Base-by-base conservation (phyloP, 2,329 filamentous ascomycete species). In the Epichloe uncinata region DNA sequence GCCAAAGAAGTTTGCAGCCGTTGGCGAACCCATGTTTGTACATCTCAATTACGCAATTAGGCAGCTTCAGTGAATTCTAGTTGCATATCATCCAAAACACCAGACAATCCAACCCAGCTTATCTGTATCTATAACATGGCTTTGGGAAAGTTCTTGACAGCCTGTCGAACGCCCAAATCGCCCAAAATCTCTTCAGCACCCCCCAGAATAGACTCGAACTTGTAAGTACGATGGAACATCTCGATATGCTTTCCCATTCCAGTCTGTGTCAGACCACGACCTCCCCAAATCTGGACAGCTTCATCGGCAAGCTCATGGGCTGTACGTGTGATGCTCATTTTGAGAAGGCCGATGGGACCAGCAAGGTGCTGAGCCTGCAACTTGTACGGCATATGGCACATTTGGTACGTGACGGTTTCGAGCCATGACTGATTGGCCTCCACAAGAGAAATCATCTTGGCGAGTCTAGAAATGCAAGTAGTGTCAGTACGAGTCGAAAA, bases 401-500 rank as follows among this genome's bases (percentile, higher is more conserved):
- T 94, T 63, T 94, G 87, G 71, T 88, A 87, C 18, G 87, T 88
- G 61, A 93, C 82, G 41, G 78, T 80, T 66, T 94, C 87, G 45
- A 93, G 77, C 86, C 86, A 94, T 18, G 87, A 78, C 66, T 94
- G 87, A 67, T 85, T 84, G n/a, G 85, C 75, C 66, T 95, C 87
- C 56, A 81, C 78, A 46, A 85, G 79, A 4, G 85, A 79, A 56
- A 94, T 93, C 86, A 94, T 93, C 63, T 86, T 87, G 53, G 87
- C 87, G 51, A 94, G 79, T 57, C 78, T 82, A 11, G n/a, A 18
- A 26, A 20, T 4, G 6, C 12, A 15, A 30, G 20, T 3, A 34
- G n/a, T 13, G 37, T 26, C 20, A 36, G 37, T 7, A 22, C 33
- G 20, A 22, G 15, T 37, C 12, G 6, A 35, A 8, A 51, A 44